Percentiles rank a stretch among this genome's conserved stretches.
Conservation (phyloP, 192 early-diverging fungal genomes). For the Backusella tuberculispora region DNA sequence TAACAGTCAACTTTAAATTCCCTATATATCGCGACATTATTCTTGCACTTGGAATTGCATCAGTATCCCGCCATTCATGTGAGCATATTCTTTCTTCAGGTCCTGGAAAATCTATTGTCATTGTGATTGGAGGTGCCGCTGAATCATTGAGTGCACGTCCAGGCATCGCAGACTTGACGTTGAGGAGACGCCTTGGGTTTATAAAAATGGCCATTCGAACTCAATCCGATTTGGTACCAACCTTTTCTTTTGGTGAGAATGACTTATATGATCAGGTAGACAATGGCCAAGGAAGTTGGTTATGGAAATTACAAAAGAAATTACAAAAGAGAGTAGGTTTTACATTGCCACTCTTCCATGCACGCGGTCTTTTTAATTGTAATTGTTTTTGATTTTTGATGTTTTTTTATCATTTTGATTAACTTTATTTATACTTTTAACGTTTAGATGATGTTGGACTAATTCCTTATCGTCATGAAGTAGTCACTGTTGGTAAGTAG, state of each 20-base stretch:
- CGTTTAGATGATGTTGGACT: conserved; percentile 56
- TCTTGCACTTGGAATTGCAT: conserved; percentile 77
- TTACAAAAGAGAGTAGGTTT: conserved; percentile 72
- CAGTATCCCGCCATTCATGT: conserved; percentile 80
- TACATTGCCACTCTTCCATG: conserved; percentile 78
- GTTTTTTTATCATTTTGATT: background rate
- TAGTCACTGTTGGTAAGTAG: conserved; percentile 42
- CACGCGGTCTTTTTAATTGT: conserved; percentile 88
- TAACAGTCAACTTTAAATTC: conserved; percentile 83
- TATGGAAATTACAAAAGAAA: conserved; percentile 67
- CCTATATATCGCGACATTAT: conserved; percentile 88
- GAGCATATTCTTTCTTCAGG: conserved; percentile 72
- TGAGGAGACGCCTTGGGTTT: conserved; percentile 86
- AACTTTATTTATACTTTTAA: background rate
- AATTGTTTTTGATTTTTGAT: conserved; percentile 38
- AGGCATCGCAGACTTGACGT: conserved; percentile 64
- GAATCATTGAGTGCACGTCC: conserved; percentile 77
- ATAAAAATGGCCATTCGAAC: conserved; percentile 86
- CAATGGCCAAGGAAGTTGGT: conserved; percentile 61
- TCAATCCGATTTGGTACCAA: conserved; percentile 79
- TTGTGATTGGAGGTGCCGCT: conserved; percentile 91
- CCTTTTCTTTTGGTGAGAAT: conserved; percentile 94
- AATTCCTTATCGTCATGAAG: conserved; percentile 51
- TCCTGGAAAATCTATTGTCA: conserved; percentile 68
- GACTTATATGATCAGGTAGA: conserved; percentile 81